These are phyloP conservation scores for Cryphonectria parasitica DNA, from an alignment of 2,329 filamentous ascomycete species.

Conservation along the genomic window DNA sequence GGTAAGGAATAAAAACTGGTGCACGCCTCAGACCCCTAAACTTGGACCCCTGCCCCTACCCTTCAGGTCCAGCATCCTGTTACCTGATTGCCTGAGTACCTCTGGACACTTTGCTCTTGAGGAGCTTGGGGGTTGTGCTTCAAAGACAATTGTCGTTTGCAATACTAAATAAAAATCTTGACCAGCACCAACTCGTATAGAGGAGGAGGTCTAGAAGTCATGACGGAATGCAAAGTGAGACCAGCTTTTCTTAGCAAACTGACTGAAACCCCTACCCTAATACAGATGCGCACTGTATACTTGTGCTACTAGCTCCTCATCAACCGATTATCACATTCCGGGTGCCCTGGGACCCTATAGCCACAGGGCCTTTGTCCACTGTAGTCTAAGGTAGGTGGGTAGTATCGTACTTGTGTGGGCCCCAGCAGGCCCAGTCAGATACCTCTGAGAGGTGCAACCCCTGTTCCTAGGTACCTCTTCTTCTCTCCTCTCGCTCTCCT, in stretches of 20 bases:
- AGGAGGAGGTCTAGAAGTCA: not conserved
- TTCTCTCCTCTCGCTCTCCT: not conserved
- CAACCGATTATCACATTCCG: not conserved
- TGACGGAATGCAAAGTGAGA: not conserved
- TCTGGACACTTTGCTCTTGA: not conserved
- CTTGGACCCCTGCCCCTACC: not conserved
- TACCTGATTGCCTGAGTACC: not conserved
- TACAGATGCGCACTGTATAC: not conserved
- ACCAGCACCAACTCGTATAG: not conserved
- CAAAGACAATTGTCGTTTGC: not conserved
- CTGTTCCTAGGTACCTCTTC: not conserved
- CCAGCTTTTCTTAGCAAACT: not conserved
- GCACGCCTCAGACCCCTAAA: not conserved
- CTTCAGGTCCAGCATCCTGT: not conserved
- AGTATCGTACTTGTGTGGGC: not conserved
- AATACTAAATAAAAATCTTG: not conserved
- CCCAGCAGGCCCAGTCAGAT: not conserved
- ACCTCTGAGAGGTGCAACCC: not conserved
- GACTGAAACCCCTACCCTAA: not conserved
- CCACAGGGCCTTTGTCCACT: not conserved
- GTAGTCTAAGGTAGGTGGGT: not conserved
- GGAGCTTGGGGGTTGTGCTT: not conserved
- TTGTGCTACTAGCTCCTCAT: not conserved
- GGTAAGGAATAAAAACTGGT: not conserved
- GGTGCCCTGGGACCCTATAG: not conserved